Conservation (phyloP, 805 yeast species). For the Pichia nanzhaoensis region DNA sequence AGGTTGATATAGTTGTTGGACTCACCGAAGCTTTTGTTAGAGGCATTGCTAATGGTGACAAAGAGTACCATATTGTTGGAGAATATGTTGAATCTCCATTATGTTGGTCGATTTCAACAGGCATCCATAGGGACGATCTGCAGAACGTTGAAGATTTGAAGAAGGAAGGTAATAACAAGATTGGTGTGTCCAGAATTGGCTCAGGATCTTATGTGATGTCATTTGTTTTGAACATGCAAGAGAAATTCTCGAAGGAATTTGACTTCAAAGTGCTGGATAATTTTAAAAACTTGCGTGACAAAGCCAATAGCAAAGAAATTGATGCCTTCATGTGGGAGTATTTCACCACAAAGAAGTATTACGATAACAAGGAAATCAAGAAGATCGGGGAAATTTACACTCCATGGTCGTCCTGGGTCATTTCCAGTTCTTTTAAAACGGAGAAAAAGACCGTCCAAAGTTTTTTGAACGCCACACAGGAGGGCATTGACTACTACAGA, state of each 20-base stretch:
- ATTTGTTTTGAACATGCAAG: constrained; percentile 64
- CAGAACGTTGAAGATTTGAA: constrained; percentile 42
- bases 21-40: constrained; percentile 87
- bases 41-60: constrained; percentile 66
- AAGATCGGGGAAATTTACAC: constrained; percentile 83
- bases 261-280: constrained; percentile 54
- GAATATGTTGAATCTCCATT: constrained; percentile 83
- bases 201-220: constrained; percentile 92
- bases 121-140: constrained; percentile 51
- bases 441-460: constrained; percentile 25
- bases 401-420: constrained; percentile 96
- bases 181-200: constrained; percentile 84
- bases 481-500: constrained; percentile 64
- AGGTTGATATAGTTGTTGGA: constrained; percentile 79
- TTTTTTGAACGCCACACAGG: constrained; percentile 50
- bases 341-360: constrained; percentile 81
- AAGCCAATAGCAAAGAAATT: constrained; percentile 57
- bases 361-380: constrained; percentile 73
- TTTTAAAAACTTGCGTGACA: constrained; percentile 70
- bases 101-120: constrained; percentile 88
- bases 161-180: constrained; percentile 38
- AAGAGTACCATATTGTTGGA: constrained; percentile 58
- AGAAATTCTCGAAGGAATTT: constrained; percentile 38
- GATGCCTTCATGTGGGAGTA: constrained; percentile 97
- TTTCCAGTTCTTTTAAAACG: constrained; percentile 44